A percentile compares a stretch with the other conserved stretches of the same genome.
Evolutionary conservation across 129 eudicot species (phyloP).

Genomic region (Gnaphalium uliginosum): DNA sequence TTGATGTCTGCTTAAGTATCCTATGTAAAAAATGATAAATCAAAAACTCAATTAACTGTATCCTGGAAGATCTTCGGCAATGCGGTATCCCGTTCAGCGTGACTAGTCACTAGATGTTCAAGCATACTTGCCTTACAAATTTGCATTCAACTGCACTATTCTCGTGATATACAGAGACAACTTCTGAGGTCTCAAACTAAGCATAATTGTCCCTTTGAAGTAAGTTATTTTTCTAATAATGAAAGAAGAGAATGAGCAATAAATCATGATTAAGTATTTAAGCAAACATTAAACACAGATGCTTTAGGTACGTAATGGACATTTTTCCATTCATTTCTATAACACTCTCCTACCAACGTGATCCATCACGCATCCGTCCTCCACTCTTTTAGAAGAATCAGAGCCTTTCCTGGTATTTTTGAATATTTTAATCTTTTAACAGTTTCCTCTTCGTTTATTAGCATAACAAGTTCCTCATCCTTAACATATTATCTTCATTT

Average conservation of each 20-base stretch:
- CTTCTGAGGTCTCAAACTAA: not conserved
- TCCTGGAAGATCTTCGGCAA: not conserved
- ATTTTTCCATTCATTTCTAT: not conserved
- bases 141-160: not conserved
- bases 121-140: not conserved
- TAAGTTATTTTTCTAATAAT: not conserved
- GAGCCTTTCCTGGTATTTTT: not conserved
- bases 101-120: not conserved
- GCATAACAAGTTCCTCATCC: constrained; percentile 15
- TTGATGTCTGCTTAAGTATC: not conserved
- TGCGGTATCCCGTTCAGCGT: not conserved
- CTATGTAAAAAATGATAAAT: too few relatives aligned
- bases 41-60: not conserved
- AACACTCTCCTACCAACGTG: not conserved
- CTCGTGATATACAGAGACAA: not conserved
- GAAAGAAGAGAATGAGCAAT: not conserved
- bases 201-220: constrained; percentile 1
- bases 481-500: too few relatives aligned
- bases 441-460: constrained; percentile 5
- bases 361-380: not conserved
- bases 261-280: not conserved
- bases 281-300: constrained; percentile 2
- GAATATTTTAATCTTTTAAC: not conserved
- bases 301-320: not conserved
- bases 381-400: not conserved